Conservation (phyloP, 345 rosid genomes). For the Gossypium stocksii region DNA sequence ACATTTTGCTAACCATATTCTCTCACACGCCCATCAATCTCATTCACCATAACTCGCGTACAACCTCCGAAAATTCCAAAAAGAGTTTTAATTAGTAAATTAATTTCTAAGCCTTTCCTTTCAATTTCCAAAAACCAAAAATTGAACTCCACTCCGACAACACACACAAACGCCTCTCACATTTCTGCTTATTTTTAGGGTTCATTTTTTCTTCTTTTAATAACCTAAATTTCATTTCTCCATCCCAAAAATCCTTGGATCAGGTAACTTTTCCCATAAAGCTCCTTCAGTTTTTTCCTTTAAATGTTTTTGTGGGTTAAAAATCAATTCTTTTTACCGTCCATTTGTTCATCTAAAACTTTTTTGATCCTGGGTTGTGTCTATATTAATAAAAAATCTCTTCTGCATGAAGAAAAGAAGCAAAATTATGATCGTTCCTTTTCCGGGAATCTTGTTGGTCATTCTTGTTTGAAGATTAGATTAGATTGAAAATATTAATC, state of each 20-base stretch:
- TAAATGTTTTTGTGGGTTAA: background rate
- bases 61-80: background rate
- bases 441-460: background rate
- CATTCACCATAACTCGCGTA: background rate
- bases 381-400: too few relatives aligned
- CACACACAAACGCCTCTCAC: background rate
- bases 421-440: background rate
- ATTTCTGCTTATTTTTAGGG: background rate
- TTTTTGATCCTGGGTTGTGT: background rate
- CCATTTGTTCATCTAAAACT: background rate
- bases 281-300: background rate
- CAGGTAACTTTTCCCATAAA: background rate
- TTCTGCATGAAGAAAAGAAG: background rate
- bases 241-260: slow-evolving; percentile 7
- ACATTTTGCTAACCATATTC: too few relatives aligned
- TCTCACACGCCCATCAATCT: too few relatives aligned
- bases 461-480: background rate
- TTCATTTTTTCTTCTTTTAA: background rate
- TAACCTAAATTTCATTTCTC: background rate
- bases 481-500: background rate
- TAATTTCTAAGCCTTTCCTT: background rate
- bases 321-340: background rate
- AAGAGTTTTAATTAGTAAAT: background rate
- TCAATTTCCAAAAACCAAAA: background rate
- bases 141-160: background rate